Percentiles rank a stretch among this genome's conserved stretches.
phyloP scores from a whole-genome alignment of 2,329 filamentous ascomycete species.

The Xylariaceae sp. region DNA sequence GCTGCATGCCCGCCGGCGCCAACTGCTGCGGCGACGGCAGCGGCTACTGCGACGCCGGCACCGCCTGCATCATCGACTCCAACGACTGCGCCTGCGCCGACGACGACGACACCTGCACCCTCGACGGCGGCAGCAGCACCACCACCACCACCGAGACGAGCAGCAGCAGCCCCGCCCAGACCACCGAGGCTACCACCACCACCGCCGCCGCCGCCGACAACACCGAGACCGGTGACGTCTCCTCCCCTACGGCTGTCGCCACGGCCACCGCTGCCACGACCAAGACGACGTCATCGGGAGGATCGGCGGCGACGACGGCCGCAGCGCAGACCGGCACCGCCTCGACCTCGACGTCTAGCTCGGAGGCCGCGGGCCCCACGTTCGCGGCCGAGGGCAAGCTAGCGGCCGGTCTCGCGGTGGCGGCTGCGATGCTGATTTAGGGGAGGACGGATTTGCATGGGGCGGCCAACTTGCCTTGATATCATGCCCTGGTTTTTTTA shows the following conservation, averaged over 20 bases:
- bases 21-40: constrained; percentile 21
- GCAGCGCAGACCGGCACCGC: no score
- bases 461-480: no score
- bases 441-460: neutral
- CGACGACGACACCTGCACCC: no score
- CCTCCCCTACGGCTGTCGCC: no score
- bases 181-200: neutral
- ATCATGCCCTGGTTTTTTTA: no score
- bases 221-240: neutral
- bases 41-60: constrained; percentile 6
- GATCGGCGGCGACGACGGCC: no score
- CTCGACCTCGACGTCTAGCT: no score
- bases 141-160: no score
- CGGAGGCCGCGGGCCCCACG: constrained; percentile 8
- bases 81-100: neutral
- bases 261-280: no score
- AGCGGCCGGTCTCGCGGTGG: constrained; percentile 15
- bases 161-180: no score
- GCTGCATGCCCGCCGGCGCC: constrained; percentile 13
- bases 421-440: constrained; percentile 16
- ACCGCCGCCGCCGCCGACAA: neutral
- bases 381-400: constrained; percentile 12
- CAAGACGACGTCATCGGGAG: no score
- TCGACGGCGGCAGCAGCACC: no score
- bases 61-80: constrained; percentile 1